Evolutionary conservation across 495 filamentous ascomycete species (phyloP), one percentile per base, ranked within the genome.

Genomic region (Lichenothelia convexa): DNA sequence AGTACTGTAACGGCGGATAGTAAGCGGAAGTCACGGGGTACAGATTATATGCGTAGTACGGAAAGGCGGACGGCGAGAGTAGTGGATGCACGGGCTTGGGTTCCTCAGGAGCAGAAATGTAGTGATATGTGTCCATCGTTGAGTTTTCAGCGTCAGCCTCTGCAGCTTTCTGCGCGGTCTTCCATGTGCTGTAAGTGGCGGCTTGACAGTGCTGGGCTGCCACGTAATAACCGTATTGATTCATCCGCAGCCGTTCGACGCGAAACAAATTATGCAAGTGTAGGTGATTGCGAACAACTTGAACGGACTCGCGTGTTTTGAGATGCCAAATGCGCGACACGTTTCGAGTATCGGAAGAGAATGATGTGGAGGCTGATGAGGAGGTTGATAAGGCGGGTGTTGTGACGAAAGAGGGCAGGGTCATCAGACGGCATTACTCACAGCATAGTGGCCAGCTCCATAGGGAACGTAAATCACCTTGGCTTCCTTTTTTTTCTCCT

Each of bases 401-500:
- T 29, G 2, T 9, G 24, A 29, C 9, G 24, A 11, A 13, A 29
- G 24, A 29, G 24, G 24, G 15, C n/a, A n/a, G n/a, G n/a, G 15
- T 9, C 24, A 29, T 2, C 9, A 33, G 11, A 33, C 11, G 13
- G 11, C 13, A 33, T 8, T 33, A 33, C 31, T 33, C 9, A 33
- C 31, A 12, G 31, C n/a, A 33, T 33, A 33, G 16, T 9, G 8
- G 19, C 1, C 31, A 18, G 13, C 13, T 12, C 17, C 11, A 1
- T n/a, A 33, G 9, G 31, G 31, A 9, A 33, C 17, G 11, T 12
- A 12, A 7, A 8, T 7, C 31, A 33, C 31, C 31, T 32, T 9
- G 12, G 6, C 7, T 4, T 30, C 21, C 33, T 30, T 17, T 5
- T n/a, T 12, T 18, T 42, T 36, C 24, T 31, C 31, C 34, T 42